These are phyloP conservation scores for Ceratobasidium theobromae DNA, from an alignment of 1,284 basidiomycete genomes.

Conservation along the genomic window DNA sequence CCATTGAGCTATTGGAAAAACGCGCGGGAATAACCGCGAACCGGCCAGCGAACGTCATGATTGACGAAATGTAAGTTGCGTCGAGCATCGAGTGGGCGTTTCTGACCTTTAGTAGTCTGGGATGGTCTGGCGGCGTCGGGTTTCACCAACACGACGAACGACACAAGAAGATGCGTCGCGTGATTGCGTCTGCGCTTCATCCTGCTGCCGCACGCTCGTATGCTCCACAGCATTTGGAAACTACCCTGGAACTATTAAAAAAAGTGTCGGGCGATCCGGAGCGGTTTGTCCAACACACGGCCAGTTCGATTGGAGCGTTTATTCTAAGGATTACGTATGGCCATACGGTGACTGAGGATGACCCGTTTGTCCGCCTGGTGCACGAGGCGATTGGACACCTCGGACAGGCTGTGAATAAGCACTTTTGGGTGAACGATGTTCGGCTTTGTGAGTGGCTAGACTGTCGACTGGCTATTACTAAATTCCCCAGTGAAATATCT, in stretches of 20 bases:
- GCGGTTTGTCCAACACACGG: not conserved
- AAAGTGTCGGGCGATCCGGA: not conserved
- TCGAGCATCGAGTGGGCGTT: too few species aligned
- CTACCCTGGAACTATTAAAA: not conserved
- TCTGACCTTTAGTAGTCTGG: not conserved
- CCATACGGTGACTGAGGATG: not conserved
- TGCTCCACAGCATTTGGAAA: not conserved
- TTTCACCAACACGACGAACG: not conserved
- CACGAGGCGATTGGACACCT: not conserved
- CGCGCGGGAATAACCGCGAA: constrained; percentile 4
- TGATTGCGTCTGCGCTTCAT: constrained; percentile 17
- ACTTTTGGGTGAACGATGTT: not conserved
- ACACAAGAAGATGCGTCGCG: constrained; percentile 2
- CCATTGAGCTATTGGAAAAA: constrained; percentile 4
- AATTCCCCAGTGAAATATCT: not conserved
- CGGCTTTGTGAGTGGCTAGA: not conserved
- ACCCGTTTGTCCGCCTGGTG: not conserved
- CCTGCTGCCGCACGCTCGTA: constrained; percentile 18
- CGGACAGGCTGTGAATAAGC: not conserved
- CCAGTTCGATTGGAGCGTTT: not conserved
- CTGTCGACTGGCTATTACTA: not conserved
- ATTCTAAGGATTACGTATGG: constrained; percentile 7
- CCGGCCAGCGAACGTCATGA: constrained; percentile 3
- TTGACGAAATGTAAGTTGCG: constrained; percentile 12
- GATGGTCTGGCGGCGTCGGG: not conserved